phyloP scores from a whole-genome alignment of 495 filamentous ascomycete genomes.

The Penicillium maclennaniae region DNA sequence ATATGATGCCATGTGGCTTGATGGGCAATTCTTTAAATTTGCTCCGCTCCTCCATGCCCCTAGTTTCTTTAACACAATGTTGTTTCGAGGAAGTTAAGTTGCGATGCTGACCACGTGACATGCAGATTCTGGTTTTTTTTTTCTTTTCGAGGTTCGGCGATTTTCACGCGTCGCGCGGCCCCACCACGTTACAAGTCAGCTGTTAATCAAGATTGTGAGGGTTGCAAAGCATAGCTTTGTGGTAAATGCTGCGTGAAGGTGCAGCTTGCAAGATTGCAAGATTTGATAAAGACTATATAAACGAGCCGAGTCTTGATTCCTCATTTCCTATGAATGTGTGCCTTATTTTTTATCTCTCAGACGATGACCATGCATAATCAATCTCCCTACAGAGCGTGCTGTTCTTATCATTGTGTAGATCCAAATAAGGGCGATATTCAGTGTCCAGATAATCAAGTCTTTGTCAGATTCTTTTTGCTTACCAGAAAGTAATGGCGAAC shows the following conservation, averaged over 20 bases:
- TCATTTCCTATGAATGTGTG: background rate
- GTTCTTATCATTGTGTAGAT: background rate
- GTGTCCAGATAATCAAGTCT: too few relatives aligned
- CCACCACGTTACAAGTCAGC: too few relatives aligned
- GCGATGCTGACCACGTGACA: background rate
- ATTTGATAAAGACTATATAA: background rate
- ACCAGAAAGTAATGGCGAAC: background rate
- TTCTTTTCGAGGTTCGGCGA: too few relatives aligned
- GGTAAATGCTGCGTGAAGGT: background rate
- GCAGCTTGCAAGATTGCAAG: background rate
- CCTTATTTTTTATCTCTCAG: background rate
- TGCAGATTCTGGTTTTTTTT: background rate
- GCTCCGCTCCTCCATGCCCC: conserved; percentile 9
- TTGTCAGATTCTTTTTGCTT: background rate
- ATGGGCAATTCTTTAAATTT: conserved; percentile 30
- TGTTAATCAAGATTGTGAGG: background rate
- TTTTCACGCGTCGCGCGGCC: background rate
- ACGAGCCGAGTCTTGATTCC: background rate
- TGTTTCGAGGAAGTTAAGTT: background rate
- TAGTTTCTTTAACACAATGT: background rate
- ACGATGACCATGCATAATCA: background rate
- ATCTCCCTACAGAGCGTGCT: background rate
- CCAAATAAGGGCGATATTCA: background rate
- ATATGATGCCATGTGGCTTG: conserved; percentile 28
- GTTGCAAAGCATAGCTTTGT: background rate